Evolutionary conservation across 257 asterid species (phyloP), one percentile per base, ranked within the genome.

Genomic region (Voacanga thouarsii): DNA sequence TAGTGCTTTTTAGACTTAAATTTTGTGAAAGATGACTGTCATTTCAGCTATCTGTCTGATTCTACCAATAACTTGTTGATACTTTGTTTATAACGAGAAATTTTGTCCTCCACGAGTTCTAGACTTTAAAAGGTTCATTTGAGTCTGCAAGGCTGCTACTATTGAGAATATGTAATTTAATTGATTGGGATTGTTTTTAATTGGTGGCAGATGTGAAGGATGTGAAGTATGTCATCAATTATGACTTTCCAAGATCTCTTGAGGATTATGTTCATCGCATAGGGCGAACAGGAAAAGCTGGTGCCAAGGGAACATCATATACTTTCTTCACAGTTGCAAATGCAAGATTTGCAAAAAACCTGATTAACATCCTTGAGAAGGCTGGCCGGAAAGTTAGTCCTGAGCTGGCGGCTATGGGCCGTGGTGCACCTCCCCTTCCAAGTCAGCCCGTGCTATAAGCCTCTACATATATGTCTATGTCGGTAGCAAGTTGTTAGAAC

Each of bases 231-330:
- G 99, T 96, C 65, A 83, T 96, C 89, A 96, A 92, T 87, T 96
- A 96, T 67, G 99, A 96, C 83, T 96, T 96, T 72, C 99, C 99
- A 5, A 98, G 99, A 81, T 93, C 98, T 77, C 92, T 96, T 0
- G 99, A 93, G 88, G 99, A 93, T 82, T 96, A 96, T 78, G 99
- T 96, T 67, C 99, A 96, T 77, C 96, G 99, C 15, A 93, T 96
- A 75, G 99, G 99, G 74, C 87, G 98, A 85, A 96, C 99, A 16
- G 99, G 99, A 71, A 86, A 97, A 82, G 99, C 99, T 60, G 99
- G 99, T 55, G 99, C 98, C 77, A 93, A 91, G 77, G 98, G 98
- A 74, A 96, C 97, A 47, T 97, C 99, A 33, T 96, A 96, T 87
- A 89, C 99, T 21, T 96, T 83, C 81, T 96, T 96, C 88, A 92